Evolutionary conservation across 495 filamentous ascomycete genomes (phyloP).

Genomic region (Trichoderma reesei): DNA sequence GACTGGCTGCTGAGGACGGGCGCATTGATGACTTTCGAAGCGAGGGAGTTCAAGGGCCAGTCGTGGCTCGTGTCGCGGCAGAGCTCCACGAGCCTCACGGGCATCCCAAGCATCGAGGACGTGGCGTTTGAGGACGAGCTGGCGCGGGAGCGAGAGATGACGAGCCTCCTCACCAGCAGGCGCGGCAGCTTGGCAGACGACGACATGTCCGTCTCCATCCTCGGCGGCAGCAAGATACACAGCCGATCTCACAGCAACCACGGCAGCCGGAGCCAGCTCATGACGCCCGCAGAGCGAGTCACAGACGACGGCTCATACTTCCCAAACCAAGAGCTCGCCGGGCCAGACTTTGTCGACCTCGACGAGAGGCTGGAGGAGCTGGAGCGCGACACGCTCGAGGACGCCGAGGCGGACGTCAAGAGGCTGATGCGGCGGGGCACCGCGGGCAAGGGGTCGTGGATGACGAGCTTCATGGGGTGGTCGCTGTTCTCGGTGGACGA

Average conservation of each 20-base stretch:
- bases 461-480: conserved; percentile 67
- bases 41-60: conserved; percentile 70
- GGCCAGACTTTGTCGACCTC: conserved; percentile 52
- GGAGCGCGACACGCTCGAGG: conserved; percentile 29
- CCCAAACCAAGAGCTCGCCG: conserved; percentile 32
- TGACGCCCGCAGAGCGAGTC: not conserved
- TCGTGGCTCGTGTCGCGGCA: conserved; percentile 65
- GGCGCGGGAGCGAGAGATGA: conserved; percentile 26
- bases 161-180: conserved; percentile 26
- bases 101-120: conserved; percentile 34
- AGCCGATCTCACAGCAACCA: conserved; percentile 18
- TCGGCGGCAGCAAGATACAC: conserved; percentile 30
- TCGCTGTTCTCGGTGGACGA: conserved; percentile 57
- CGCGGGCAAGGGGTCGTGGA: conserved; percentile 62
- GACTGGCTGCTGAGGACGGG: conserved; percentile 73
- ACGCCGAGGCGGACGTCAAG: conserved; percentile 47
- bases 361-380: conserved; percentile 38
- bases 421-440: conserved; percentile 47
- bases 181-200: conserved; percentile 29
- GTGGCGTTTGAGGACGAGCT: conserved; percentile 31
- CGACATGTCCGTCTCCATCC: conserved; percentile 33
- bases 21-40: conserved; percentile 56
- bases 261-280: conserved; percentile 26
- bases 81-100: conserved; percentile 58
- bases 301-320: conserved; percentile 31